phyloP scores from a whole-genome alignment of 805 yeast genomes.

The Helenozyma baotianmanensis region DNA sequence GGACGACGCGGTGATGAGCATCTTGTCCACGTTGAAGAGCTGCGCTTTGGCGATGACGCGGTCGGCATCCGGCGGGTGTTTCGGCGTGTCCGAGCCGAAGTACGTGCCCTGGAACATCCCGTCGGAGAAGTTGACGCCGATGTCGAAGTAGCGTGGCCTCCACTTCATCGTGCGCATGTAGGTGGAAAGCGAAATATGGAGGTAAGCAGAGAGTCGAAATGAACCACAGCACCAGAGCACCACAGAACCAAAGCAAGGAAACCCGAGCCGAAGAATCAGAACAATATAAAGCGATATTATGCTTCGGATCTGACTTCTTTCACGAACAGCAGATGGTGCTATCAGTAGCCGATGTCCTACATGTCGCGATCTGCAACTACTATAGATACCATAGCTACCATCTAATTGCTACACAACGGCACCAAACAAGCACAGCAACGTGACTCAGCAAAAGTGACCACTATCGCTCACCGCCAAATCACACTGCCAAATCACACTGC shows the following conservation, averaged over 20 bases:
- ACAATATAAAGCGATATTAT: not conserved
- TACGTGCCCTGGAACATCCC: conserved; percentile 82
- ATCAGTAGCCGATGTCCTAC: too few relatives aligned
- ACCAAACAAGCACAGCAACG: too few relatives aligned
- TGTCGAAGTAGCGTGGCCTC: conserved; percentile 43
- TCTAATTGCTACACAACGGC: too few relatives aligned
- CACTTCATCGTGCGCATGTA: too few relatives aligned
- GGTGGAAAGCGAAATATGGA: too few relatives aligned
- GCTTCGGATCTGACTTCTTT: not conserved
- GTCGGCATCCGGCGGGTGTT: conserved; percentile 64
- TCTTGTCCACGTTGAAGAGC: conserved; percentile 56
- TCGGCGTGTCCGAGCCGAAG: conserved; percentile 49
- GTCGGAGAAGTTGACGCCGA: conserved; percentile 78
- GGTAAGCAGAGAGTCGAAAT: too few relatives aligned
- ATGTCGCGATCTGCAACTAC: too few relatives aligned
- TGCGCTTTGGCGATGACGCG: conserved; percentile 65
- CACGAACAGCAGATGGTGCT: too few relatives aligned
- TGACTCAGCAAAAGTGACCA: too few relatives aligned
- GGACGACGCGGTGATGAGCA: conserved; percentile 82
- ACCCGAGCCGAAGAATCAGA: not conserved
- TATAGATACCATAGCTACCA: too few relatives aligned
- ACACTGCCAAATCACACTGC: too few relatives aligned
- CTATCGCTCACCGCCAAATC: too few relatives aligned
- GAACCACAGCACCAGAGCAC: not conserved
- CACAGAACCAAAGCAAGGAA: not conserved